Conservation (phyloP, 1,284 basidiomycete species). For the Athelia sp. region DNA sequence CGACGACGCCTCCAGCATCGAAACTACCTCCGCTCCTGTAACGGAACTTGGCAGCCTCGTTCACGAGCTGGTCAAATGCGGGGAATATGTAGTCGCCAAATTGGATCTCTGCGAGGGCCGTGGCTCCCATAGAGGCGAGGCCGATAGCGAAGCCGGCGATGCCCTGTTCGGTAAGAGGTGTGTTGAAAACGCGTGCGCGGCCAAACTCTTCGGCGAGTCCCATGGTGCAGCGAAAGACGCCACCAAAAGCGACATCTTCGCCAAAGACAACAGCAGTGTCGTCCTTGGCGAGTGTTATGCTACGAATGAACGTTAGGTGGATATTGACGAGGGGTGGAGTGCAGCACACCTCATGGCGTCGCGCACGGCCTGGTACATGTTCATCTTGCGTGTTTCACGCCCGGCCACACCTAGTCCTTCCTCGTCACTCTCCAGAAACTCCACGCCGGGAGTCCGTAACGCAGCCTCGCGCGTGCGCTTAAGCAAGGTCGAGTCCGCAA, state of each 20-base stretch:
- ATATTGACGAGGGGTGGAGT: too few relatives aligned
- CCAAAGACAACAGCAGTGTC: conserved; percentile 81
- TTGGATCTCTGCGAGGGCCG: conserved; percentile 92
- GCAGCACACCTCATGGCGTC: conserved; percentile 87
- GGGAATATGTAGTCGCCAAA: conserved; percentile 87
- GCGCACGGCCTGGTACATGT: conserved; percentile 84
- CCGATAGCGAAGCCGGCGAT: conserved; percentile 95
- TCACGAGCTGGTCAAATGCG: conserved; percentile 92
- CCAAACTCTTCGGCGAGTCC: conserved; percentile 93
- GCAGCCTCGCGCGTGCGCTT: conserved; percentile 61
- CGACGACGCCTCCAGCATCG: conserved; percentile 80
- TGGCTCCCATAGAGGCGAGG: conserved; percentile 88
- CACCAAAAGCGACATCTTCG: conserved; percentile 65
- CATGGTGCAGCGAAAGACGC: conserved; percentile 6
- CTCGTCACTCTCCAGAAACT: conserved; percentile 61
- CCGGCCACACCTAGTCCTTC: conserved; percentile 51
- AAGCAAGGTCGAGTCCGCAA: conserved; percentile 61
- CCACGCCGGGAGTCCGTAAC: conserved; percentile 66
- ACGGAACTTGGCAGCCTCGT: conserved; percentile 91
- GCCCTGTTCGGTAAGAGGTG: conserved; percentile 90
- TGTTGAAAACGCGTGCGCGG: conserved; percentile 92
- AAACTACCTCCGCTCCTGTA: conserved; percentile 87
- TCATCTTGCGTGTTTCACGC: conserved; percentile 86
- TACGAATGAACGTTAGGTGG: too few relatives aligned
- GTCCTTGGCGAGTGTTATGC: conserved; percentile 74